Percentiles rank a stretch among this genome's conserved stretches.
These are phyloP conservation scores for Orychophragmus violaceus DNA, from an alignment of 345 rosid species.

Conservation along the genomic window DNA sequence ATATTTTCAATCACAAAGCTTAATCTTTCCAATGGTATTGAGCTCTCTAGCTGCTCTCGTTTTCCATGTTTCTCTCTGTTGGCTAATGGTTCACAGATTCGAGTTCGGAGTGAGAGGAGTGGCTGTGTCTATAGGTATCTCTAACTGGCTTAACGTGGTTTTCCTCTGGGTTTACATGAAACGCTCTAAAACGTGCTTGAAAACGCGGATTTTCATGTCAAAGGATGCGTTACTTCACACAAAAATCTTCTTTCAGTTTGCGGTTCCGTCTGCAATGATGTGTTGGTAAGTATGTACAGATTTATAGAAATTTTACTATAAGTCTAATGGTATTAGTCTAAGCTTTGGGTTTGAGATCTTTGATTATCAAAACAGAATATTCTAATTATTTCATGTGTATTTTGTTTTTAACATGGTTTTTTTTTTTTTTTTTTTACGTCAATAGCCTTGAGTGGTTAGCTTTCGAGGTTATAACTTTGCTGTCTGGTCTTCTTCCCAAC, in stretches of 20 bases:
- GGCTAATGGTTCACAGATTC: conserved; percentile 26
- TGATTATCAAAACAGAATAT: not conserved
- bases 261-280: conserved; percentile 35
- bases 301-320: not conserved
- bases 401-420: too few relatives aligned
- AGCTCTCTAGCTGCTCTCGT: conserved; percentile 22
- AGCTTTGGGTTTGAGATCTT: not conserved
- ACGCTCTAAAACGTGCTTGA: not conserved
- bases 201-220: conserved; percentile 9
- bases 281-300: conserved; percentile 19
- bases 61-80: conserved; percentile 26
- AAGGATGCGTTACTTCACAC: conserved; percentile 27
- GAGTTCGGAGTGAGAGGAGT: conserved; percentile 31
- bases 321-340: not conserved
- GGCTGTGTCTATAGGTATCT: conserved; percentile 18
- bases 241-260: conserved; percentile 20
- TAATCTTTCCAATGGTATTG: conserved; percentile 30
- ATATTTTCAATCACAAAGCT: conserved; percentile 23
- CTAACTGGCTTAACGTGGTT: conserved; percentile 25
- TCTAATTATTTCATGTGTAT: not conserved
- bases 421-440: not conserved
- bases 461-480: conserved; percentile 47
- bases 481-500: conserved; percentile 55
- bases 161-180: conserved; percentile 32
- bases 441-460: conserved; percentile 67